phyloP scores from a whole-genome alignment of 2,329 filamentous ascomycete species.

The Penicillium italicum region DNA sequence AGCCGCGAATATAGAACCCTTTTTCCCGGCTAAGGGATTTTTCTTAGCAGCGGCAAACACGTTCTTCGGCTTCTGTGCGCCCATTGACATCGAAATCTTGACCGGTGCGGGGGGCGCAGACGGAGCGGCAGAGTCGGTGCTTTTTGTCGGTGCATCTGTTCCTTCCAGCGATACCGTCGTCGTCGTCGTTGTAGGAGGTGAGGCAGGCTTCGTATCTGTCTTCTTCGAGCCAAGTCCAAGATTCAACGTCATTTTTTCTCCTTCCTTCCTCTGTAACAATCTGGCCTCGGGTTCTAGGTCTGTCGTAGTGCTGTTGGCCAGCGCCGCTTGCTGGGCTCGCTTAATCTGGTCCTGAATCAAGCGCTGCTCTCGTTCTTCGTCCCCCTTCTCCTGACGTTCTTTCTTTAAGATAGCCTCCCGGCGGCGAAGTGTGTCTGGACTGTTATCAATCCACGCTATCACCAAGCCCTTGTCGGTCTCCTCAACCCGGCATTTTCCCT shows the following conservation, averaged over 20 bases:
- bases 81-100: conserved; percentile 62
- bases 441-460: conserved; percentile 88
- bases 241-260: conserved; percentile 71
- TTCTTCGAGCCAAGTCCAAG: conserved; percentile 51
- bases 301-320: conserved; percentile 35
- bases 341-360: conserved; percentile 80
- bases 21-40: conserved; percentile 68
- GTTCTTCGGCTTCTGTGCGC: conserved; percentile 53
- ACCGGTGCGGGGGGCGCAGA: conserved; percentile 20
- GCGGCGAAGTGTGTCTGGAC: conserved; percentile 74
- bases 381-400: conserved; percentile 82
- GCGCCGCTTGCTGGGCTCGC: conserved; percentile 63
- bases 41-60: conserved; percentile 68
- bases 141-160: conserved; percentile 12
- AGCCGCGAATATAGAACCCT: conserved; percentile 54
- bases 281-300: conserved; percentile 43
- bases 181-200: conserved; percentile 8
- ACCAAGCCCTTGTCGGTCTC: conserved; percentile 81
- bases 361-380: conserved; percentile 83
- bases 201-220: conserved; percentile 22
- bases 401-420: conserved; percentile 78
- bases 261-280: conserved; percentile 56
- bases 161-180: conserved; percentile 14
- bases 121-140: conserved; percentile 16
- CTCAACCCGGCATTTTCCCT: conserved; percentile 85